These are phyloP conservation scores for Houttuynia cordata DNA, from an alignment of 164 flowering plant genomes.

Conservation along the genomic window DNA sequence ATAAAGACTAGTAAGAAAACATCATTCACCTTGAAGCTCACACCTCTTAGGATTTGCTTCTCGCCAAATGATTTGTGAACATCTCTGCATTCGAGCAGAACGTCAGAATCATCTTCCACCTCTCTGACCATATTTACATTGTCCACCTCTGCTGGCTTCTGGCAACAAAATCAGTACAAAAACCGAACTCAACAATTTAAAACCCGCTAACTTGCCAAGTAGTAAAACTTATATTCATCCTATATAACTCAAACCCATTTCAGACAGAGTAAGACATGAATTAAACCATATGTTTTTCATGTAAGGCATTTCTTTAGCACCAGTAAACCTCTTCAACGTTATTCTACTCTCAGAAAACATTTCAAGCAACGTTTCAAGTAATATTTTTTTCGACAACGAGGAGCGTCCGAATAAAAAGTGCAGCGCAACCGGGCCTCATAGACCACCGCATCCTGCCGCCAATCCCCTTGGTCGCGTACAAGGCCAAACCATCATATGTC, in stretches of 20 bases:
- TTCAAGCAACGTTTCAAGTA: no score
- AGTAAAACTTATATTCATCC: background rate
- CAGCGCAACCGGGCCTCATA: no score
- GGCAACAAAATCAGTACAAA: slow-evolving; percentile 3
- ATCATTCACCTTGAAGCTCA: slow-evolving; percentile 79
- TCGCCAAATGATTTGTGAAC: slow-evolving; percentile 91
- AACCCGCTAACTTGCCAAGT: background rate
- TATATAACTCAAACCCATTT: background rate
- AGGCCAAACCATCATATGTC: no score
- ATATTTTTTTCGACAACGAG: no score
- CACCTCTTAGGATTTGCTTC: slow-evolving; percentile 82
- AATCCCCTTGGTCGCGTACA: no score
- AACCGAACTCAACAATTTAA: background rate
- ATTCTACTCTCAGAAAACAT: no score
- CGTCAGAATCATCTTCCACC: slow-evolving; percentile 45
- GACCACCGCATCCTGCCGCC: no score
- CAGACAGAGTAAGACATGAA: background rate
- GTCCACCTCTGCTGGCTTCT: slow-evolving; percentile 31
- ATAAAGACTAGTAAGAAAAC: background rate
- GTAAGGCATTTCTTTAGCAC: background rate
- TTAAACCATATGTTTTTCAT: background rate
- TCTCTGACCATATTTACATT: slow-evolving; percentile 13
- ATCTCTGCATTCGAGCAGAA: slow-evolving; percentile 78
- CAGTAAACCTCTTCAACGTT: no score
- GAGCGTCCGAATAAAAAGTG: no score